Conservation (phyloP, 1,139 yeast genomes). For the Chernovozyma aurita region DNA sequence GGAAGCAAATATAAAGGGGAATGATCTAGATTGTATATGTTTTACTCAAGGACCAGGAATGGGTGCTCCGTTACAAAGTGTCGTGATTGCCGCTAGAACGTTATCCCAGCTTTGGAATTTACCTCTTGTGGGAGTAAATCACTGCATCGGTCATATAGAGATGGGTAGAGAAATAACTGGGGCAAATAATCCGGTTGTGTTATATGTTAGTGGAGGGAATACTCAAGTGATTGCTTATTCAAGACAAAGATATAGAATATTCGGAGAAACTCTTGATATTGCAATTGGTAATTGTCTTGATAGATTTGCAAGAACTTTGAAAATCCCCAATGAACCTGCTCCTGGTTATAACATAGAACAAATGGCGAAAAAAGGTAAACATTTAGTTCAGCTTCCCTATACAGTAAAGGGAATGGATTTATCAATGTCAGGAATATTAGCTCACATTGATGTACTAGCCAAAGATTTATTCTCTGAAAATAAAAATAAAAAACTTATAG, state of each 20-base stretch:
- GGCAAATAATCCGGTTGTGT: conserved; percentile 90
- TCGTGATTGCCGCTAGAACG: conserved; percentile 89
- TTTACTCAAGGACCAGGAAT: conserved; percentile 98
- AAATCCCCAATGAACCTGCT: conserved; percentile 87
- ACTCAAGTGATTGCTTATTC: conserved; percentile 98
- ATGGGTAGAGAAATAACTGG: conserved; percentile 99
- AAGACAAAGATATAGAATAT: conserved; percentile 84
- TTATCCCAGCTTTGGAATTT: conserved; percentile 73
- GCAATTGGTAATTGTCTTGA: conserved; percentile 97
- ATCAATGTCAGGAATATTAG: conserved; percentile 93
- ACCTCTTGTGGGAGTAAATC: conserved; percentile 93
- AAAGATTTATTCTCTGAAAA: conserved; percentile 55
- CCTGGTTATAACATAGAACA: conserved; percentile 98
- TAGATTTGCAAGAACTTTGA: conserved; percentile 86
- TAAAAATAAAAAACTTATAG: conserved; percentile 44
- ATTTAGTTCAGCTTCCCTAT: conserved; percentile 77
- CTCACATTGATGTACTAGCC: conserved; percentile 77
- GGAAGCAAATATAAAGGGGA: conserved; percentile 54
- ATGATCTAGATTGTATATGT: conserved; percentile 82
- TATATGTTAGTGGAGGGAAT: conserved; percentile 96
- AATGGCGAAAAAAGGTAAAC: conserved; percentile 71
- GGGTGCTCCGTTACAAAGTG: conserved; percentile 98
- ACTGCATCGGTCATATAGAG: conserved; percentile 96
- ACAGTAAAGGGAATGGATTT: conserved; percentile 98
- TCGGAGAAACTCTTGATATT: conserved; percentile 95